phyloP scores from a whole-genome alignment of 2,329 filamentous ascomycete species.

The Talaromyces pinophilus region DNA sequence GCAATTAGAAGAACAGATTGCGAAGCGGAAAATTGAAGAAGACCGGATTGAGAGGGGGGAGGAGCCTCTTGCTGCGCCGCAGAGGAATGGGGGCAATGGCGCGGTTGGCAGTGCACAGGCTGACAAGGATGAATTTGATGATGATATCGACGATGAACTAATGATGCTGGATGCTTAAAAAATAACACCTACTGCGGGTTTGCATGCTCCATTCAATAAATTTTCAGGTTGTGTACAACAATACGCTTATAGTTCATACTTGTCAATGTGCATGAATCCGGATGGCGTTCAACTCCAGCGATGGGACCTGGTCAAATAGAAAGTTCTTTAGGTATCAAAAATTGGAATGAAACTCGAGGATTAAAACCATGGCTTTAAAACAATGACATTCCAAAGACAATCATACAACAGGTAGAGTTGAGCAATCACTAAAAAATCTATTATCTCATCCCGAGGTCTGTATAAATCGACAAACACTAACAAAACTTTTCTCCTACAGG shows the following conservation, averaged over 20 bases:
- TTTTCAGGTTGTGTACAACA: not conserved
- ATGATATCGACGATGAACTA: constrained; percentile 47
- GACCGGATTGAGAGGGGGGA: constrained; percentile 64
- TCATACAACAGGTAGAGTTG: not conserved
- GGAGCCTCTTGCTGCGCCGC: not conserved
- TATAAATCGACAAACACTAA: not conserved
- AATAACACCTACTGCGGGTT: not conserved
- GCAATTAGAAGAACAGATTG: constrained; percentile 69
- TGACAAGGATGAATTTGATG: constrained; percentile 46
- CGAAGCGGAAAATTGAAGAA: constrained; percentile 70
- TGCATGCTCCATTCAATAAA: no score
- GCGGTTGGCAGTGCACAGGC: constrained; percentile 24
- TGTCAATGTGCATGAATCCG: no score
- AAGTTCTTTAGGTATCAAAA: not conserved
- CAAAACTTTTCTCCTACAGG: constrained; percentile 2
- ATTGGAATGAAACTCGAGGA: not conserved
- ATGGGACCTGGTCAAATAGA: not conserved
- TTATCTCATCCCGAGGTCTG: not conserved
- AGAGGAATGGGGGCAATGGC: not conserved
- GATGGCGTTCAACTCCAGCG: not conserved
- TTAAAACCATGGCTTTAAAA: no score
- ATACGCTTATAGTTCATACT: not conserved
- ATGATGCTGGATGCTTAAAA: constrained; percentile 33
- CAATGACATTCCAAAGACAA: no score
- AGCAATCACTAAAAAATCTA: not conserved